A percentile compares a stretch with the other conserved stretches of the same genome.
phyloP scores from a whole-genome alignment of 169 alveolate genomes.

The Plasmodium inui region DNA sequence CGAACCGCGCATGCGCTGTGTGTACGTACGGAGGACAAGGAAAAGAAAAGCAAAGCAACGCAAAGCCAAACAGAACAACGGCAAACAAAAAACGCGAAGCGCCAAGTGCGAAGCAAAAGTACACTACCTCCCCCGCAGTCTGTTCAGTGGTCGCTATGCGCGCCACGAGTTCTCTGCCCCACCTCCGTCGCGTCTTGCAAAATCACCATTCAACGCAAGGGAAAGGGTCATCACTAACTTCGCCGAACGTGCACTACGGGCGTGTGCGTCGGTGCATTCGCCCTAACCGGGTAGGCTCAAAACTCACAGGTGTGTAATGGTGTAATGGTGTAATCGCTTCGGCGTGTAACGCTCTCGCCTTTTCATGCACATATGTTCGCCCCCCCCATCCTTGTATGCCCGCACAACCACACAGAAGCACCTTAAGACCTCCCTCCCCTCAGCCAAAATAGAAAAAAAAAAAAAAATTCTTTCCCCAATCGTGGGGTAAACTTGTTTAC shows the following conservation, averaged over 20 bases:
- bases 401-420: background rate
- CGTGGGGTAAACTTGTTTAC: background rate
- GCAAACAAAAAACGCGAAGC: too few relatives aligned
- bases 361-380: background rate
- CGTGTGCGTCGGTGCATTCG: background rate
- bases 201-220: background rate
- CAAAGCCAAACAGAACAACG: background rate
- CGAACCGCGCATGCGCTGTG: background rate
- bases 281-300: background rate
- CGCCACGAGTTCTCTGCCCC: too few relatives aligned
- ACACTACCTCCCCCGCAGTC: background rate
- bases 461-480: background rate
- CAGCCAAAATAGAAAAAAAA: background rate
- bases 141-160: too few relatives aligned
- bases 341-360: background rate
- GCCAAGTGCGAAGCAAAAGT: background rate
- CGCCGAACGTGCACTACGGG: background rate
- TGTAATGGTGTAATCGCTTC: background rate
- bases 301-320: background rate
- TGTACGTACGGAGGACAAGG: background rate
- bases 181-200: background rate
- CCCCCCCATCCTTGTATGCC: background rate
- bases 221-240: background rate
- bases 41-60: background rate
- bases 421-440: background rate